Evolutionary conservation across 495 filamentous ascomycete species (phyloP).

Genomic region (Choiromyces venosus): DNA sequence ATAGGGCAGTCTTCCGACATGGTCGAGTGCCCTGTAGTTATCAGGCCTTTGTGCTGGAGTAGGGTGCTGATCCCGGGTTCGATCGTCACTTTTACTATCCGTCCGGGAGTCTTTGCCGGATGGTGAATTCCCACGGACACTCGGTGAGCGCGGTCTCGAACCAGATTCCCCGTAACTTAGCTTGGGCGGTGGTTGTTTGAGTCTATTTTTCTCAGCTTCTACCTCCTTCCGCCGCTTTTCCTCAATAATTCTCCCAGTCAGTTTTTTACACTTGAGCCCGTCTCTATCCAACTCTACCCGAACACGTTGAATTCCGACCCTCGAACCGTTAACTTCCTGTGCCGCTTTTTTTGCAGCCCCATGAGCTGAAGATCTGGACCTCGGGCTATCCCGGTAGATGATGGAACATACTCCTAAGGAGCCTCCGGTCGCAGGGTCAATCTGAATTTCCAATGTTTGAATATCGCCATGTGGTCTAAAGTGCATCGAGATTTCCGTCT

Average conservation of each 20-base stretch:
- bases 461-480: conserved; percentile 88
- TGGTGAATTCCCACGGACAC: conserved; percentile 40
- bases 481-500: conserved; percentile 68
- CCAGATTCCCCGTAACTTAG: conserved; percentile 17
- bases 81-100: conserved; percentile 9
- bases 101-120: conserved; percentile 38
- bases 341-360: conserved; percentile 74
- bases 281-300: conserved; percentile 83
- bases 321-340: conserved; percentile 58
- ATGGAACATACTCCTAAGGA: conserved; percentile 89
- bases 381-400: conserved; percentile 70
- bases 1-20: conserved; percentile 77
- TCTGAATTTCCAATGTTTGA: conserved; percentile 78
- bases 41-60: conserved; percentile 23
- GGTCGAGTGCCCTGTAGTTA: conserved; percentile 49
- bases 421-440: conserved; percentile 85
- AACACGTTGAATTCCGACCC: conserved; percentile 67
- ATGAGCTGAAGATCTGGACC: conserved; percentile 55
- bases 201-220: conserved; percentile 43
- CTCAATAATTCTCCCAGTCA: conserved; percentile 65
- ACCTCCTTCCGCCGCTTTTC: conserved; percentile 54
- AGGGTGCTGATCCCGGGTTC: conserved; percentile 31
- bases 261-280: conserved; percentile 67
- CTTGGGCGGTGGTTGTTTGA: conserved; percentile 27
- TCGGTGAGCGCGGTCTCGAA: conserved; percentile 15